These are phyloP conservation scores for Trichosporon ovoides DNA, from an alignment of 1,284 basidiomycete genomes.

Conservation along the genomic window DNA sequence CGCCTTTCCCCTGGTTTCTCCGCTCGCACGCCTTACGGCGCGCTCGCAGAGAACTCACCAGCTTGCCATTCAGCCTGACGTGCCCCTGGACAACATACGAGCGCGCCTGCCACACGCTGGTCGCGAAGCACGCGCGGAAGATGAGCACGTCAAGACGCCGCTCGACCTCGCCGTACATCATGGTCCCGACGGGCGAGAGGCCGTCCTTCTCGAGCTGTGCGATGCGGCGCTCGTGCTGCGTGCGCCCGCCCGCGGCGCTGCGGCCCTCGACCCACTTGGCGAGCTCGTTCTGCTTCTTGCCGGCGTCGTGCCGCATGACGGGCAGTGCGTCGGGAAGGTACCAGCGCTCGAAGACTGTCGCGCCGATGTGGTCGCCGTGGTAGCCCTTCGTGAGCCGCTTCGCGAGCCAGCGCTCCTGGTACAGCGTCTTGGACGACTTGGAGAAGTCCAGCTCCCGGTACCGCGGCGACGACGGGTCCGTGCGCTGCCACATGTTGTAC, in stretches of 20 bases:
- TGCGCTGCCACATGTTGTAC: conserved; percentile 70
- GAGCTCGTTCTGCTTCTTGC: conserved; percentile 50
- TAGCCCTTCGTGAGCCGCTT: conserved; percentile 90
- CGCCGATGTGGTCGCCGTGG: conserved; percentile 91
- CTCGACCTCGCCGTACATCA: conserved; percentile 93
- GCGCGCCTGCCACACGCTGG: conserved; percentile 84
- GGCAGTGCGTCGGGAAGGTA: conserved; percentile 84
- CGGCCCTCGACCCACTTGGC: conserved; percentile 57
- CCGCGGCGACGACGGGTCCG: conserved; percentile 52
- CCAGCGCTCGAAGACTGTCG: conserved; percentile 91
- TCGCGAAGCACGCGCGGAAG: conserved; percentile 85
- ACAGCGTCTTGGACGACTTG: conserved; percentile 62
- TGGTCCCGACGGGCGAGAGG: conserved; percentile 68
- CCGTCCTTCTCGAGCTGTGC: conserved; percentile 56
- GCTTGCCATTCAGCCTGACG: conserved; percentile 82
- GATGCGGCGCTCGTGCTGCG: conserved; percentile 49
- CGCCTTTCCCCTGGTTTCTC: too few relatives aligned
- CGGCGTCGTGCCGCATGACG: conserved; percentile 57
- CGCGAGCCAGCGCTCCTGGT: conserved; percentile 86
- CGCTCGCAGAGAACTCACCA: conserved; percentile 54
- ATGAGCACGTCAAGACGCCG: conserved; percentile 85
- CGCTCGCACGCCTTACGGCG: too few relatives aligned
- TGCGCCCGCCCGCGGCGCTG: conserved; percentile 37
- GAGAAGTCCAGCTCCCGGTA: conserved; percentile 56
- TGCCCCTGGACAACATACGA: conserved; percentile 79